These are phyloP conservation scores for Aureobasidium sp. DNA, from an alignment of 2,329 filamentous ascomycete genomes.

Conservation along the genomic window DNA sequence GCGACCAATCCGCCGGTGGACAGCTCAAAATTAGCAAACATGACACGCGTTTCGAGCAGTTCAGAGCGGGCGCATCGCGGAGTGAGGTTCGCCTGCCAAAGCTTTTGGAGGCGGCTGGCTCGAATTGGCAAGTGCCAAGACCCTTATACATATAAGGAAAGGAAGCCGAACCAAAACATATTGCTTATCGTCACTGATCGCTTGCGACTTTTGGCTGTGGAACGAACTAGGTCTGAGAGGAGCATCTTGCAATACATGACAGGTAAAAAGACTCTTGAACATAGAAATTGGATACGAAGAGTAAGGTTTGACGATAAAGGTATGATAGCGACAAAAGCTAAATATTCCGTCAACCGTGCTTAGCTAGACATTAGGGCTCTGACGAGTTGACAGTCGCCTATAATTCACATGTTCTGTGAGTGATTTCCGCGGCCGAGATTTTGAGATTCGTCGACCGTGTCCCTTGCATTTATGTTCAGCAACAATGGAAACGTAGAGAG, in stretches of 20 bases:
- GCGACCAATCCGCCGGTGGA: slow-evolving; percentile 7
- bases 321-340: not conserved
- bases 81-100: not conserved
- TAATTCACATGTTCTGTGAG: not conserved
- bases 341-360: not conserved
- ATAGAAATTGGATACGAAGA: not conserved
- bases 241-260: not conserved
- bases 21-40: slow-evolving; percentile 15
- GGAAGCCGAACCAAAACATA: not conserved
- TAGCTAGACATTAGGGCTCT: not conserved
- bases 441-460: not conserved
- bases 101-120: not conserved
- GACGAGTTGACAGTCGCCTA: not conserved
- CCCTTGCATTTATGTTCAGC: not conserved
- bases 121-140: not conserved
- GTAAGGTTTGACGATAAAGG: not conserved
- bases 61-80: not conserved
- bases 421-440: not conserved
- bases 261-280: not conserved
- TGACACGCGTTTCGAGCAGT: not conserved
- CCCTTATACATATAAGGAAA: not conserved
- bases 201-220: not conserved
- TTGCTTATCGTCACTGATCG: not conserved
- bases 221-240: not conserved
- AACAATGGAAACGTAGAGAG: not conserved